These are phyloP conservation scores for Cryphonectria naterciae DNA, from an alignment of 2,329 filamentous ascomycete species.

Conservation along the genomic window DNA sequence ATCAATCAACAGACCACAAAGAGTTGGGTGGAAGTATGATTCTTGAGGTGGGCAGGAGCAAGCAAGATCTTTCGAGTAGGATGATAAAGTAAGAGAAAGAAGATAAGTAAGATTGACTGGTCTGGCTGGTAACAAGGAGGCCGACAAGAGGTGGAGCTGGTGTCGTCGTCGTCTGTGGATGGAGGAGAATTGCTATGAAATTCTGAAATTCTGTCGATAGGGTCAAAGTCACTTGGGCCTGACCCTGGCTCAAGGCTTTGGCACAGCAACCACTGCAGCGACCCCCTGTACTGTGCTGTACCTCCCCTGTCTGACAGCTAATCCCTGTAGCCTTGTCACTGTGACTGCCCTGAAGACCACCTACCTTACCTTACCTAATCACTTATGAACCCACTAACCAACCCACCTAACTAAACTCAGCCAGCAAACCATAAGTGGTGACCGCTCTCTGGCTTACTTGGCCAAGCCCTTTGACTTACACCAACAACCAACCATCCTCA, in stretches of 20 bases:
- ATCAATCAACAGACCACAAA: background rate
- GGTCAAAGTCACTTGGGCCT: background rate
- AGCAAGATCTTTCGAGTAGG: background rate
- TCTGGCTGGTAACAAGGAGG: background rate
- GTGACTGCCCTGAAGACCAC: background rate
- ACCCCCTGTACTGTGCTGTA: background rate
- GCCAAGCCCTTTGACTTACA: constrained; percentile 18
- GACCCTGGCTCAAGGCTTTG: background rate
- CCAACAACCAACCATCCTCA: constrained; percentile 1
- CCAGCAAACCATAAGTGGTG: background rate
- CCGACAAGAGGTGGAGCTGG: background rate
- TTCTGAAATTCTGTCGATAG: constrained; percentile 25
- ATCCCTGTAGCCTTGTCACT: constrained; percentile 10
- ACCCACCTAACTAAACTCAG: constrained; percentile 3
- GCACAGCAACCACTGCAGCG: constrained; percentile 20
- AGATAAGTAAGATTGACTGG: background rate
- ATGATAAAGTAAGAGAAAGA: background rate
- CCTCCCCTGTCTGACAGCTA: constrained; percentile 14
- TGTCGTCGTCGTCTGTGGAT: background rate
- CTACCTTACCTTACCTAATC: background rate
- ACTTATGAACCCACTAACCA: background rate
- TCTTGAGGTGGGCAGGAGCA: background rate
- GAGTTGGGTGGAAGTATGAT: background rate
- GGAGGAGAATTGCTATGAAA: background rate
- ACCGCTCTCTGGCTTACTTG: constrained; percentile 1